Percentiles rank a stretch among this genome's conserved stretches.
phyloP scores from a whole-genome alignment of 1,284 basidiomycete genomes.

The Apiotrichum gracile region DNA sequence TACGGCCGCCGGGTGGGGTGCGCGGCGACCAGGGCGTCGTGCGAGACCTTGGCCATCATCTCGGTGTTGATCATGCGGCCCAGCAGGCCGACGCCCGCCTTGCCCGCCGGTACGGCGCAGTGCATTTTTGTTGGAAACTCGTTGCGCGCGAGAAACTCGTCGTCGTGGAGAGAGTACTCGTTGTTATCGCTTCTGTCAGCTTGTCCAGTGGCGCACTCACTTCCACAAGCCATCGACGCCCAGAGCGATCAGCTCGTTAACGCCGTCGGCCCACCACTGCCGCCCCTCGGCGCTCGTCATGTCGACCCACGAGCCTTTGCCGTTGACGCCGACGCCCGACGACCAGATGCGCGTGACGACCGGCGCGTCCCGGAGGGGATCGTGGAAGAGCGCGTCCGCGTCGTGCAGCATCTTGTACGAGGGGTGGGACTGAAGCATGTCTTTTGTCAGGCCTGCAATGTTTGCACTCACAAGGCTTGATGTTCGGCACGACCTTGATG shows the following conservation, averaged over 20 bases:
- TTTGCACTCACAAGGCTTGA: slow-evolving; percentile 43
- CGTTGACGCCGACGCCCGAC: slow-evolving; percentile 43
- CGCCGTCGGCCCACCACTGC: slow-evolving; percentile 49
- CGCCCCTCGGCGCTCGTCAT: slow-evolving; percentile 44
- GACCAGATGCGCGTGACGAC: slow-evolving; percentile 48
- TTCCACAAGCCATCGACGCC: slow-evolving; percentile 50
- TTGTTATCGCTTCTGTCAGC: slow-evolving; percentile 46
- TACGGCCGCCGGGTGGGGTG: slow-evolving; percentile 42
- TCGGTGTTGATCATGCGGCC: slow-evolving; percentile 49
- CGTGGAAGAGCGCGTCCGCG: slow-evolving; percentile 43
- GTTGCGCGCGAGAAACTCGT: slow-evolving; percentile 35
- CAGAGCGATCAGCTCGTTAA: slow-evolving; percentile 39
- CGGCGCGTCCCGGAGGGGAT: slow-evolving; percentile 31
- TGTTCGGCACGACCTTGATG: slow-evolving; percentile 48
- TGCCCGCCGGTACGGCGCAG: slow-evolving; percentile 18
- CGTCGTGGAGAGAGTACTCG: slow-evolving; percentile 48
- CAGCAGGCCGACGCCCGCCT: slow-evolving; percentile 37
- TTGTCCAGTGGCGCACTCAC: slow-evolving; percentile 20
- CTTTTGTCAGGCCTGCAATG: slow-evolving; percentile 5
- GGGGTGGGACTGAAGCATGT: slow-evolving; percentile 40
- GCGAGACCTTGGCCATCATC: slow-evolving; percentile 43
- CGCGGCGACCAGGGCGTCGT: slow-evolving; percentile 36
- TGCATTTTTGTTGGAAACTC: slow-evolving; percentile 21
- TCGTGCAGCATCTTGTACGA: slow-evolving; percentile 37
- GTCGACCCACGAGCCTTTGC: slow-evolving; percentile 48